Percentiles rank a stretch among this genome's conserved stretches.
phyloP scores from a whole-genome alignment of 345 rosid species.

The Anastatica hierochuntica region DNA sequence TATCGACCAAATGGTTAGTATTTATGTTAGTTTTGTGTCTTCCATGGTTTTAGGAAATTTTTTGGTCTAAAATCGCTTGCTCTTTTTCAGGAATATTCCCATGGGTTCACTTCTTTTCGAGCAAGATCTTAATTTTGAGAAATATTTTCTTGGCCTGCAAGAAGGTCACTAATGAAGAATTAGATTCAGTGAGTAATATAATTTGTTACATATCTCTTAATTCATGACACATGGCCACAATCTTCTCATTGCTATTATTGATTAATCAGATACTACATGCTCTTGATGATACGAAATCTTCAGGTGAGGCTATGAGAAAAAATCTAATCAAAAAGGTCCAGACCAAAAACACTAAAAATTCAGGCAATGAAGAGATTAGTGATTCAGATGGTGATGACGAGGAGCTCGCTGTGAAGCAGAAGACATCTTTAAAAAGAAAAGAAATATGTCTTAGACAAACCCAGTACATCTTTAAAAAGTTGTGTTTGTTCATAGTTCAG shows the following conservation, averaged over 20 bases:
- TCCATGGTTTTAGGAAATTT: background rate
- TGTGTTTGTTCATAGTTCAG: background rate
- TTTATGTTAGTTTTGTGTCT: background rate
- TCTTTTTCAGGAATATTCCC: slow-evolving; percentile 47
- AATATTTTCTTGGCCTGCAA: slow-evolving; percentile 54
- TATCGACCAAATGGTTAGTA: background rate
- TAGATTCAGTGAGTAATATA: slow-evolving; percentile 45
- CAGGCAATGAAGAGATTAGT: slow-evolving; percentile 28
- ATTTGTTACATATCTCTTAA: background rate
- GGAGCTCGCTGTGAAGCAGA: slow-evolving; percentile 23
- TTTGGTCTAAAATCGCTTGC: background rate
- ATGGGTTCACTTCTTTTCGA: slow-evolving; percentile 78
- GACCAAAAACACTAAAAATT: slow-evolving; percentile 31
- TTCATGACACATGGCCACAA: background rate
- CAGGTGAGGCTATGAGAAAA: slow-evolving; percentile 31
- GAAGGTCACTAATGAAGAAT: slow-evolving; percentile 44
- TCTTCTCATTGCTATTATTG: background rate
- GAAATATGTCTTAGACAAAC: slow-evolving; percentile 50
- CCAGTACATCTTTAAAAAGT: background rate
- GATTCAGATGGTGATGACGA: slow-evolving; percentile 38
- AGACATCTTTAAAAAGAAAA: slow-evolving; percentile 44
- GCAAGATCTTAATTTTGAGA: slow-evolving; percentile 67
- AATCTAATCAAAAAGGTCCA: slow-evolving; percentile 28
- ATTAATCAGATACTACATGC: slow-evolving; percentile 11
- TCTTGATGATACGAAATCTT: slow-evolving; percentile 32